Conservation (phyloP, 2,329 filamentous ascomycete genomes). For the Claviceps capensis region DNA sequence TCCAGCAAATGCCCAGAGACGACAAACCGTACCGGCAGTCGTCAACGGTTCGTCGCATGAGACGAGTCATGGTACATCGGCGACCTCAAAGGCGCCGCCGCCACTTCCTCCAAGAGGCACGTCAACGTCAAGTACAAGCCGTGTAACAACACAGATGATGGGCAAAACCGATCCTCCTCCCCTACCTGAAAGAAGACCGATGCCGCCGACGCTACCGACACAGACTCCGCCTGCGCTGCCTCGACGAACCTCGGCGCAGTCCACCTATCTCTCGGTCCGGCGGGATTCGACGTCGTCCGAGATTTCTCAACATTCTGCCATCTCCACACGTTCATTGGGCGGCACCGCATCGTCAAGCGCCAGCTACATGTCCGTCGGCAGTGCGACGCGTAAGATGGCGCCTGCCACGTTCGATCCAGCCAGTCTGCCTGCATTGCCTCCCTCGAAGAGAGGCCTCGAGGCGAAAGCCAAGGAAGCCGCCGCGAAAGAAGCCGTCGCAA, state of each 20-base stretch:
- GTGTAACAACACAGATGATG: constrained; percentile 1
- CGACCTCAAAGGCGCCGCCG: constrained; percentile 22
- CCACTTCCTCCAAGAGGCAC: constrained; percentile 22
- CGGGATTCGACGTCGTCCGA: constrained; percentile 46
- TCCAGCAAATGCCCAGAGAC: constrained; percentile 22
- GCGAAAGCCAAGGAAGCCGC: constrained; percentile 23
- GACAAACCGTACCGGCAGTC: constrained; percentile 20
- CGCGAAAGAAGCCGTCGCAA: constrained; percentile 2
- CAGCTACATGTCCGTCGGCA: constrained; percentile 31
- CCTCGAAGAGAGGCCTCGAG: constrained; percentile 39
- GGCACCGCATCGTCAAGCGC: constrained; percentile 31
- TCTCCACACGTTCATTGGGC: constrained; percentile 38
- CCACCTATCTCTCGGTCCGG: constrained; percentile 24
- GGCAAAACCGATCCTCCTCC: constrained; percentile 18
- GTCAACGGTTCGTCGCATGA: constrained; percentile 7
- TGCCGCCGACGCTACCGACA: constrained; percentile 16
- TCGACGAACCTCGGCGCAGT: constrained; percentile 32
- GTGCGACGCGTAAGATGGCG: constrained; percentile 30
- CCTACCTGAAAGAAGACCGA: constrained; percentile 18
- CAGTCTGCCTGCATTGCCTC: constrained; percentile 44
- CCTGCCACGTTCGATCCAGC: constrained; percentile 42
- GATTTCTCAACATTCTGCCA: constrained; percentile 36
- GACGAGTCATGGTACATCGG: constrained; percentile 24
- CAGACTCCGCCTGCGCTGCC: constrained; percentile 35
- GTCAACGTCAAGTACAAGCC: constrained; percentile 7